Evolutionary conservation across 345 rosid species (phyloP), one percentile per base, ranked within the genome.

Genomic region (Brassica rapa): DNA sequence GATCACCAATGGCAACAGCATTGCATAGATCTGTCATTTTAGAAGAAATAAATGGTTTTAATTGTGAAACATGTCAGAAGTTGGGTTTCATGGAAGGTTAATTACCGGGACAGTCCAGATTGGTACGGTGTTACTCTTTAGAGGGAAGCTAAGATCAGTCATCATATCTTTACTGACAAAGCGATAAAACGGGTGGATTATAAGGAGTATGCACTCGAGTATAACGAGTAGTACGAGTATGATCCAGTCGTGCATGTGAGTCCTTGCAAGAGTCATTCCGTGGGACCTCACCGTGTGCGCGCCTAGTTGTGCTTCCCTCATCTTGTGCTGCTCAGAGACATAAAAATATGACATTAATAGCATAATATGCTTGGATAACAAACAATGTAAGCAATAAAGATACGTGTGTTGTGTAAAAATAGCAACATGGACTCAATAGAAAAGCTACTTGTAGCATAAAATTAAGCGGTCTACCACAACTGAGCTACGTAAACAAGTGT

Each of bases 101-200:
- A 15, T 85, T 79, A 91, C 97, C 16, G 91, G 94, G 4, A 91
- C 97, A 71, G 85, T 76, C 97, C 97, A 92, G 69, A 87, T 74
- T 8, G 97, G 98, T 71, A 92, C 88, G 5, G 95, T 89, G 80
- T 91, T 87, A 67, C 82, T 75, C 80, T 88, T 85, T 71, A 89
- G 80, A 5, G 98, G 98, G 81, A 88, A 94, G 63, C 82, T 88
- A 32, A 94, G 91, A 84, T 92, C 93, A 55, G 85, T 84, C 97
- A 92, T 91, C 98, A 94, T 91, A 82, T 92, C 93, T 79, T 91
- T 88, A 33, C 98, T 95, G 16, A 94, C 91, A 82, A 80, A 94
- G 57, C 97, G 92, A 81, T 89, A 89, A 83, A 91, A 94, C 12
- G 98, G 98, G 72, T 87, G 88, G 15, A 91, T 80, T 24, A 84